These are phyloP conservation scores for Penicillium psychrosexuale DNA, from an alignment of 2,329 filamentous ascomycete genomes.

Conservation along the genomic window DNA sequence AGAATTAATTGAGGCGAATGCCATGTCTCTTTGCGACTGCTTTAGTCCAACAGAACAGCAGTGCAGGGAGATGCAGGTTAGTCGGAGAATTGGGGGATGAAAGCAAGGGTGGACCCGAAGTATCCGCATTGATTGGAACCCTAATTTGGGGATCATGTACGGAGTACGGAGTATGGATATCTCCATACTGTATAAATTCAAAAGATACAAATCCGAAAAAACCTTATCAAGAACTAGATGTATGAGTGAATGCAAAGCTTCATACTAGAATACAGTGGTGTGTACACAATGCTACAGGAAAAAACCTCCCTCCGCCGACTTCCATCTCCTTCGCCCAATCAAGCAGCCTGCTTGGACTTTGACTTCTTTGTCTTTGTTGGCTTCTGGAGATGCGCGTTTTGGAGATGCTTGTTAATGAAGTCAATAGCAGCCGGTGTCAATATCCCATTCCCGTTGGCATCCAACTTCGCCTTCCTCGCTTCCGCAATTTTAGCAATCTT, in stretches of 20 bases:
- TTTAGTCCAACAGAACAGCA: slow-evolving; percentile 10
- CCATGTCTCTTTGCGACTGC: slow-evolving; percentile 32
- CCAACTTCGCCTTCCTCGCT: slow-evolving; percentile 33
- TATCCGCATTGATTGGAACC: slow-evolving; percentile 7
- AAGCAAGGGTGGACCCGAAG: slow-evolving; percentile 12
- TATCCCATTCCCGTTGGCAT: slow-evolving; percentile 38
- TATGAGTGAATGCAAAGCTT: slow-evolving; percentile 14
- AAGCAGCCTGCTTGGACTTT: slow-evolving; percentile 14
- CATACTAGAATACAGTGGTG: slow-evolving; percentile 29
- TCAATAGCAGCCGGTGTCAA: slow-evolving; percentile 32
- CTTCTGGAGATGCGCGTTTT: slow-evolving; percentile 21
- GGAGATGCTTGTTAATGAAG: slow-evolving; percentile 37
- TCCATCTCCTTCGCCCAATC: neutral
- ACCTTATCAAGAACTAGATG: slow-evolving; percentile 4
- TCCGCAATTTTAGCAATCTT: slow-evolving; percentile 37
- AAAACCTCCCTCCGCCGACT: neutral
- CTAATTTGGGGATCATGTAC: neutral
- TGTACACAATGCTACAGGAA: slow-evolving; percentile 27
- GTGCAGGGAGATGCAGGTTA: slow-evolving; percentile 13
- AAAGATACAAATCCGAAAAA: neutral
- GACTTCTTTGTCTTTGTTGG: slow-evolving; percentile 8
- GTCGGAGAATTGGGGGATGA: slow-evolving; percentile 15
- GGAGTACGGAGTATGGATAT: neutral
- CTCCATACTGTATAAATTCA: neutral
- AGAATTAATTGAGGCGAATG: slow-evolving; percentile 38